Percentiles rank a stretch among this genome's conserved stretches.
phyloP scores from a whole-genome alignment of 176 grass and related monocot species.

The Miscanthus lutarioriparius region DNA sequence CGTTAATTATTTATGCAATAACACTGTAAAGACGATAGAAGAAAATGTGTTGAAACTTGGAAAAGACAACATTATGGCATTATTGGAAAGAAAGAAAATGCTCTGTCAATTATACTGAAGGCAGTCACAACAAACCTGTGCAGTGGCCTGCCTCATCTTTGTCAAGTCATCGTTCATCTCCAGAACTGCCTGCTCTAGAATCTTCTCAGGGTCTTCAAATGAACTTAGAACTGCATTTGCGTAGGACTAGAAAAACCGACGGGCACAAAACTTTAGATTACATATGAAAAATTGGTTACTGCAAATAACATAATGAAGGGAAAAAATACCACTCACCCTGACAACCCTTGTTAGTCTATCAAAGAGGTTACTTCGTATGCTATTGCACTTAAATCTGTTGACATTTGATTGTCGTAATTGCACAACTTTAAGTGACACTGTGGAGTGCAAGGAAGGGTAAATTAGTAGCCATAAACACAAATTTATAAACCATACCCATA shows the following conservation, averaged over 20 bases:
- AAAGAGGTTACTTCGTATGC: constrained; percentile 83
- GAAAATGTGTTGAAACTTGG: not conserved
- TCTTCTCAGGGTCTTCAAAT: constrained; percentile 99
- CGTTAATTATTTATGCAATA: not conserved
- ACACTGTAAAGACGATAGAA: not conserved
- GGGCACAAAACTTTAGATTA: constrained; percentile 5
- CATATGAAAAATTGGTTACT: not conserved
- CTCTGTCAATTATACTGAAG: constrained; percentile 2
- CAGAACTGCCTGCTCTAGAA: constrained; percentile 93
- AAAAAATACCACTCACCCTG: constrained; percentile 51
- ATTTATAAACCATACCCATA: not conserved
- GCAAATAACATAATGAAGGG: not conserved
- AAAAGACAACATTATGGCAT: not conserved
- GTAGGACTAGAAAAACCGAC: constrained; percentile 72
- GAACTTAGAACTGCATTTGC: constrained; percentile 84
- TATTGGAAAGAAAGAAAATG: not conserved
- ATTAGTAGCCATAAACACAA: constrained; percentile 9
- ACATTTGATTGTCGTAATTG: constrained; percentile 47
- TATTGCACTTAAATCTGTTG: constrained; percentile 70
- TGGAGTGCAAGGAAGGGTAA: constrained; percentile 27
- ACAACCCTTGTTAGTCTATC: constrained; percentile 89
- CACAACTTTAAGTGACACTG: constrained; percentile 55
- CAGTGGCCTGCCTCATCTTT: constrained; percentile 99
- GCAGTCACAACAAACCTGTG: constrained; percentile 62
- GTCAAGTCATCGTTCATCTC: constrained; percentile 99